A percentile compares a stretch with the other conserved stretches of the same genome.
These are phyloP conservation scores for Nannochloropsis gaditana DNA, from an alignment of 108 stramenopile genomes.

Conservation along the genomic window DNA sequence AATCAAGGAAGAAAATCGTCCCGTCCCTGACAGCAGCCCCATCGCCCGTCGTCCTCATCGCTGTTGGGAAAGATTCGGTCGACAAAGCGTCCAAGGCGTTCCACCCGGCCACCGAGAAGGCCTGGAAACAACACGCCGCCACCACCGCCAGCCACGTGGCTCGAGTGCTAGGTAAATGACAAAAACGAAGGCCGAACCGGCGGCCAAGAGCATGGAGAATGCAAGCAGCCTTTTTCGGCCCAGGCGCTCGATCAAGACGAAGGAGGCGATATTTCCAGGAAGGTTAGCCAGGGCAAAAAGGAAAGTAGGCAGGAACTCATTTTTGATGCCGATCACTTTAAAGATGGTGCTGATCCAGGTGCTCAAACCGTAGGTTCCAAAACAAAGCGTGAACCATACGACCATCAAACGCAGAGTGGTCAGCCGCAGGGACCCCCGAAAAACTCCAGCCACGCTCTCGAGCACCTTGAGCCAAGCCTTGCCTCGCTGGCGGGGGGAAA, in stretches of 20 bases:
- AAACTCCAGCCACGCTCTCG: neutral
- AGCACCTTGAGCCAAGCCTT: neutral
- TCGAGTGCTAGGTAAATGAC: conserved; percentile 33
- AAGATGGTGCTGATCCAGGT: conserved; percentile 55
- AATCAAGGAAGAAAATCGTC: conserved; percentile 46
- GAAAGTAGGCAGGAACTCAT: conserved; percentile 46
- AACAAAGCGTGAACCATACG: conserved; percentile 53
- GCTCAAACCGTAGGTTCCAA: conserved; percentile 51
- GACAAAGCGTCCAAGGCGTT: conserved; percentile 50
- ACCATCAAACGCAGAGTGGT: conserved; percentile 41
- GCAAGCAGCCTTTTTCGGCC: conserved; percentile 39
- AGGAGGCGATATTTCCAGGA: conserved; percentile 52
- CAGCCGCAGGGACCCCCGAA: neutral
- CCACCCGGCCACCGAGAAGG: conserved; percentile 51
- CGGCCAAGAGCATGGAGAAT: conserved; percentile 44
- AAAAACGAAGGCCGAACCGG: conserved; percentile 41
- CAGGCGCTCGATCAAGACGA: conserved; percentile 32
- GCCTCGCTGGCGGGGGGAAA: neutral
- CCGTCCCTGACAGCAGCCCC: conserved; percentile 49
- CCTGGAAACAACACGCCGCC: conserved; percentile 50
- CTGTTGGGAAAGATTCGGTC: conserved; percentile 49
- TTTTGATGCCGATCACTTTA: conserved; percentile 45
- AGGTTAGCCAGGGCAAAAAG: conserved; percentile 55
- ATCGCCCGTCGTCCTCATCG: conserved; percentile 43
- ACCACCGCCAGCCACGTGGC: conserved; percentile 42